Base-by-base conservation (phyloP, 2,329 filamentous ascomycete genomes). In the Talaromyces marneffei region DNA sequence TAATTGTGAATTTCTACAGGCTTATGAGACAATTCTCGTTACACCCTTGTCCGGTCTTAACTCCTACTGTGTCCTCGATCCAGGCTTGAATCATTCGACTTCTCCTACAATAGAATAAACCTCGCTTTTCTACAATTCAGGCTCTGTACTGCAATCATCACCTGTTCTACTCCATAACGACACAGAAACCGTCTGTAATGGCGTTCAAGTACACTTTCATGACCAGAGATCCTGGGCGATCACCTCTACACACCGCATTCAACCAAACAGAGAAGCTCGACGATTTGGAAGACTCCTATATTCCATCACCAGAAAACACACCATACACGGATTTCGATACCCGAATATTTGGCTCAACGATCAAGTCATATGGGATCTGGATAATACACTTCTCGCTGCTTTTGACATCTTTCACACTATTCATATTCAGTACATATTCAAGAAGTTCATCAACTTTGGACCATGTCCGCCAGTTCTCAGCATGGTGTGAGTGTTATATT, bases 401-500 rank as follows among this genome's bases (percentile, higher is more conserved):
- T 2, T 58, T 37, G 40, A 48, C 56, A 23, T 48, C 40, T 23
- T 35, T 58, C 2, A 58, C 31, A 4, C 37, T 58, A 14, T 58
- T 48, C 56, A 35, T 58, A 12, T 50, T 14, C 29, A 44, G 56
- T 14, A 10, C 27, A 16, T 18, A 25, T 31, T 31, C 39, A 10
- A 23, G 14, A 57, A 31, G 4, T 39, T 2, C 1, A 16, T 48
- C 40, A 18, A 58, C 27, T 35, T 29, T 58, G 20, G 40, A 50
- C 2, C 31, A 48, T 27, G 56, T 58, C 9, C 56, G 42, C 14
- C 27, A 27, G 5, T 58, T 58, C 39, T 58, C 56, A 48, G 56
- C 56, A 10, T 58, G 56, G 56, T 58, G 56, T 57, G 37, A 57
- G 55, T 57, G 7, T 31, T 20, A 39, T 6, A 33, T 27, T 7